Base-by-base conservation (phyloP, 2,329 filamentous ascomycete species). In the Annulohypoxylon truncatum region DNA sequence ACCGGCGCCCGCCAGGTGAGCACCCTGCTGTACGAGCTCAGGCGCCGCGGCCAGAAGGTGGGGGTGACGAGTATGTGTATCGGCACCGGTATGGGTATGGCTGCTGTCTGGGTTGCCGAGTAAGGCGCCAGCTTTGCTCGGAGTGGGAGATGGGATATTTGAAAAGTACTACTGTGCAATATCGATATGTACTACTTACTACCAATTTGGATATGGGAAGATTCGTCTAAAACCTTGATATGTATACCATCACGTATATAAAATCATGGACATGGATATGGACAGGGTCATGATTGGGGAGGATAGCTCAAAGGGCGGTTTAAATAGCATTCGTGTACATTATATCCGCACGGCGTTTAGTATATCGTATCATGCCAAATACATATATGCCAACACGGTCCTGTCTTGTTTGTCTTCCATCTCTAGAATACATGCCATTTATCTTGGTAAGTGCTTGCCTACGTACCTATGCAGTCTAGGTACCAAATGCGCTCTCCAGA, bases 1-100 rank as follows among this genome's bases (percentile, higher is more conserved):
- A 98, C 96, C 0, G 96, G 96, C 55, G 93, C 95, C 8, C 87
- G 96, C 77, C 96, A 98, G 83, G 92, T 99, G 50, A 93, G 92
- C 76, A 98, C 96, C 9, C 82, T 98, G 75, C 83, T 98, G 69
- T 96, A 94, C 72, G 95, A 98, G 87, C 82, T 98, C 73, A 91
- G 88, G 85, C 85, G 95, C 77, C 96, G 89, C 57, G 89, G 90
- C 63, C 87, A 96, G 85, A 92, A 92, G 86, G 83, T 98, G 67
- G 96, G 96, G 54, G 89, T 97, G 42, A 97, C 93, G 28, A 95
- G 91, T 79, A 98, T 98, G 96, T 99, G 96, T 78, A 83, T 98
- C 52, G 96, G 95, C 54, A 98, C 95, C 2, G 95, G 94, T 56
- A 98, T 98, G 96, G 95, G 95, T 55, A 97, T 97, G 93, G 94